Evolutionary conservation across 2,329 filamentous ascomycete genomes (phyloP), one percentile per base, ranked within the genome.

Genomic region (Beauveria pseudobassiana): DNA sequence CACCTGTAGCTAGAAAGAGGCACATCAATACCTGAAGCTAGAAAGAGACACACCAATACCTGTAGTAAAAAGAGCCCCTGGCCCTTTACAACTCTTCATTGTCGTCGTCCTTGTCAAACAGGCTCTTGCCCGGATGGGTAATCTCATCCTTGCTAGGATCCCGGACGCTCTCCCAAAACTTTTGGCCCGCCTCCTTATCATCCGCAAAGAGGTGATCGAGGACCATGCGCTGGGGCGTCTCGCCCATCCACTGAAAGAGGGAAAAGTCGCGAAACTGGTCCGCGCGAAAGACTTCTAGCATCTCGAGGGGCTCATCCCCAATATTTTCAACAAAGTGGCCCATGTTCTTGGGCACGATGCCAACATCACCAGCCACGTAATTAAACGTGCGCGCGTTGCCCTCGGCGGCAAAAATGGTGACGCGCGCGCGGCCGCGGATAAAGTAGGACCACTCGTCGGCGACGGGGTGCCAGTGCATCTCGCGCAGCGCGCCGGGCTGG

Each of bases 401-500:
- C 66, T 88, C 83, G 2, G 88, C 81, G 0, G 83, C 87, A 69
- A 92, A 93, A 65, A 93, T 82, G 16, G 89, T 92, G 16, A 91
- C 83, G 38, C 89, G 82, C 0, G 87, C 90, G 46, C 84, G 83
- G 0, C 90, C 90, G 28, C 76, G 75, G 70, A 93, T 83, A 77
- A 93, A 91, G 74, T 89, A 93, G 7, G 85, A 89, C 89, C 89
- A 93, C 72, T 92, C 89, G 68, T 92, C 89, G 14, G 88, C 88
- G 50, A 84, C 86, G 0, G 88, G 88, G 69, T 93, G 89, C 89
- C 89, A 93, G 76, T 93, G 89, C 80, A 93, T 91, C 75, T 91
- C 89, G 10, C 89, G 82, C 70, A 92, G 78, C 0, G 87, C 87
- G 16, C 87, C 87, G 0, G 89, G 88, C 65, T 88, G 78, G 64